A percentile compares a stretch with the other conserved stretches of the same genome.
Evolutionary conservation across 805 yeast genomes (phyloP).

Genomic region (Saturnispora sekii): DNA sequence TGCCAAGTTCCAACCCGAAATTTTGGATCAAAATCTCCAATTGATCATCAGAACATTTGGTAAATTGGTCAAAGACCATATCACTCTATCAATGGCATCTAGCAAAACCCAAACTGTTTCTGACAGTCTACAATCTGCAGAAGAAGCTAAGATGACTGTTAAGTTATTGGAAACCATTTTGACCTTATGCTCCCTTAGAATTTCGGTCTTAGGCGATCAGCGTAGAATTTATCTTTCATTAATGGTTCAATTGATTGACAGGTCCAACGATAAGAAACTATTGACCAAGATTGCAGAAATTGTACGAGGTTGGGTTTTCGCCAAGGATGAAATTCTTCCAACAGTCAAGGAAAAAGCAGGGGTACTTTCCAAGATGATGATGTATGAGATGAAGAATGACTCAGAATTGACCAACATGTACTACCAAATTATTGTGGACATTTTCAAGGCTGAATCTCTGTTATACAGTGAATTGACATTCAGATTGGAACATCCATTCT

Average conservation of each 20-base stretch:
- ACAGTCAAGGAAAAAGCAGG: conserved; percentile 95
- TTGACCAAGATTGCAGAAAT: conserved; percentile 65
- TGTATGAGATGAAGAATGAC: conserved; percentile 83
- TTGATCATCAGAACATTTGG: conserved; percentile 79
- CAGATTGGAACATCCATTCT: conserved; percentile 91
- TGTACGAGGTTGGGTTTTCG: conserved; percentile 85
- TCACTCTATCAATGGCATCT: conserved; percentile 46
- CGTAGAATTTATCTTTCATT: conserved; percentile 79
- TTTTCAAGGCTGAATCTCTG: conserved; percentile 71
- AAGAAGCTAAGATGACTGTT: conserved; percentile 76
- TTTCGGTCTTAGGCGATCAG: conserved; percentile 85
- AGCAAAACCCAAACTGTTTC: conserved; percentile 20
- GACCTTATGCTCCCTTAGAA: conserved; percentile 68
- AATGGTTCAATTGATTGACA: conserved; percentile 82
- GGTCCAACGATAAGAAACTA: conserved; percentile 70
- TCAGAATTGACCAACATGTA: conserved; percentile 66
- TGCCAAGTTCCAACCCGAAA: conserved; percentile 61
- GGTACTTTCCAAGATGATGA: conserved; percentile 84
- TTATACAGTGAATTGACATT: conserved; percentile 84
- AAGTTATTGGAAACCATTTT: conserved; percentile 66
- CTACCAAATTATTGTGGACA: conserved; percentile 77
- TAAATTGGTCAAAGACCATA: conserved; percentile 81
- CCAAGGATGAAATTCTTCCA: conserved; percentile 76
- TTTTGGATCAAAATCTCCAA: conserved; percentile 67
- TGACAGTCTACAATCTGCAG: conserved; percentile 27